Evolutionary conservation across 2,329 filamentous ascomycete species (phyloP).

Genomic region (Cercospora beticola): DNA sequence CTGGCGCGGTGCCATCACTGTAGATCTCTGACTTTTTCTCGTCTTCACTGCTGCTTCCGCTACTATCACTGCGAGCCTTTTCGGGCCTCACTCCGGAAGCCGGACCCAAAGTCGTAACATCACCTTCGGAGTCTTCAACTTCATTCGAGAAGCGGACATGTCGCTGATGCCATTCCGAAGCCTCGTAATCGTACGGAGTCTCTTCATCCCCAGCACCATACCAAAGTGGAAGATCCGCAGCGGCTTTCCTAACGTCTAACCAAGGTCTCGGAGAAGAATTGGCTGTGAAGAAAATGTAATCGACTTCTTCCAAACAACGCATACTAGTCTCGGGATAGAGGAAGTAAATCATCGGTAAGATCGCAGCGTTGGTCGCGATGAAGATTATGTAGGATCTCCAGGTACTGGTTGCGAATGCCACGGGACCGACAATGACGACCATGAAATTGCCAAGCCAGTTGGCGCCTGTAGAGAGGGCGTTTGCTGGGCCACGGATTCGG

Average conservation of each 20-base stretch:
- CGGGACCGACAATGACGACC: conserved; percentile 63
- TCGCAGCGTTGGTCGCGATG: conserved; percentile 51
- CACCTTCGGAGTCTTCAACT: conserved; percentile 31
- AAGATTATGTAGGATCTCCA: conserved; percentile 70
- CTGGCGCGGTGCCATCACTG: background rate
- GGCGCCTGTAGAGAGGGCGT: conserved; percentile 61
- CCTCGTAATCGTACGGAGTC: conserved; percentile 24
- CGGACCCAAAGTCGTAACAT: conserved; percentile 24
- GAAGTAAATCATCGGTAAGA: conserved; percentile 57
- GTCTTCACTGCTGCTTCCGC: conserved; percentile 1
- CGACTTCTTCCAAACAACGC: conserved; percentile 63
- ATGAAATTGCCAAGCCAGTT: conserved; percentile 63
- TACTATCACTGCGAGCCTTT: conserved; percentile 14
- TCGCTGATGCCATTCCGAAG: conserved; percentile 38
- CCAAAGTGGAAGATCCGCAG: conserved; percentile 47
- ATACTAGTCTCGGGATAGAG: conserved; percentile 62
- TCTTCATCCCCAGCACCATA: conserved; percentile 42
- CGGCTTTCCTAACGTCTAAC: conserved; percentile 52
- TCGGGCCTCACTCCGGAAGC: conserved; percentile 15
- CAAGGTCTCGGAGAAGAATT: conserved; percentile 48
- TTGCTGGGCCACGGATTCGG: conserved; percentile 61
- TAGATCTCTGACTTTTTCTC: conserved; percentile 5
- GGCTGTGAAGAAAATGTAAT: conserved; percentile 60
- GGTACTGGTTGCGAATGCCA: conserved; percentile 57
- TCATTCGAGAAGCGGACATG: conserved; percentile 33